Conservation (phyloP, 768 basidiomycete species). For the Lentinula lateritia region DNA sequence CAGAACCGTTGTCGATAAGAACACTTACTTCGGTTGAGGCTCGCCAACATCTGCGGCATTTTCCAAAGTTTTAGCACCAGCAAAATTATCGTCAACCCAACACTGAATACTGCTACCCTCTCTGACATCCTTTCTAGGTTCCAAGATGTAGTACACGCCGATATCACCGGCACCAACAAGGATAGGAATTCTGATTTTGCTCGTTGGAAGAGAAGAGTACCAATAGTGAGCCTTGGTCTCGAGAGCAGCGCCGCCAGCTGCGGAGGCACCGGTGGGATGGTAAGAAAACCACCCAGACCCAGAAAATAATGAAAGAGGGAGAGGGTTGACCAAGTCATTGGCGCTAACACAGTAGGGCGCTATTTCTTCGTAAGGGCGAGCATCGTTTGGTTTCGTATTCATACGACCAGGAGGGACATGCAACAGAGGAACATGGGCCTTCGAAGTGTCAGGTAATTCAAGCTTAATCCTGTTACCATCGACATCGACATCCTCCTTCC, state of each 20-base stretch:
- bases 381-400: constrained; percentile 51
- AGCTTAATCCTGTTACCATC: constrained; percentile 21
- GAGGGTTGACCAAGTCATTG: constrained; percentile 96
- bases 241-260: constrained; percentile 33
- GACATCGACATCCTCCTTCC: constrained; percentile 25
- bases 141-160: constrained; percentile 83
- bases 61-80: constrained; percentile 68
- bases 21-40: constrained; percentile 55
- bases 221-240: constrained; percentile 81
- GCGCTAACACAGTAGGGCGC: constrained; percentile 91
- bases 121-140: constrained; percentile 52
- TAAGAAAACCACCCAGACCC: constrained; percentile 86
- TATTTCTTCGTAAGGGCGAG: constrained; percentile 72
- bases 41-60: constrained; percentile 68
- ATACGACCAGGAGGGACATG: constrained; percentile 73
- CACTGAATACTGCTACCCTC: constrained; percentile 76
- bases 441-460: constrained; percentile 17
- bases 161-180: constrained; percentile 87
- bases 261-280: constrained; percentile 52
- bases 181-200: constrained; percentile 77
- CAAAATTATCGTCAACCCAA: constrained; percentile 97
- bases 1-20: neutral
- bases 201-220: constrained; percentile 83
- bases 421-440: constrained; percentile 30
- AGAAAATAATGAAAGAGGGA: constrained; percentile 90